These are phyloP conservation scores for Esteya vermicola DNA, from an alignment of 2,329 filamentous ascomycete genomes.

Conservation along the genomic window DNA sequence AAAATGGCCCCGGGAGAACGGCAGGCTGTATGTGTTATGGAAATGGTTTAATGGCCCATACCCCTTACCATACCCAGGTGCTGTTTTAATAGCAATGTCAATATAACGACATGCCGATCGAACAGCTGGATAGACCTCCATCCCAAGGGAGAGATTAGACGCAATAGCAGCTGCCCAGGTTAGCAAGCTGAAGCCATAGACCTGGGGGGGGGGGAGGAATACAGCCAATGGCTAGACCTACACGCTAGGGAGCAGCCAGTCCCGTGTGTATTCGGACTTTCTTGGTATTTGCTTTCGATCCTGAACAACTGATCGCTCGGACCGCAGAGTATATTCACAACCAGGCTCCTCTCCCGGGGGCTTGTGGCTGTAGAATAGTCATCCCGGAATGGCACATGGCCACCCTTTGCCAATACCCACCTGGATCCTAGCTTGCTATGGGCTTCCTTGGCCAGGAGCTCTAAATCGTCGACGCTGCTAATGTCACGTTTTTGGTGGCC, in stretches of 20 bases:
- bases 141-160: conserved; percentile 51
- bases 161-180: conserved; percentile 49
- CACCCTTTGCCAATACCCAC: conserved; percentile 80
- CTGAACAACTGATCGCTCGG: conserved; percentile 33
- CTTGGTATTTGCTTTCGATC: conserved; percentile 57
- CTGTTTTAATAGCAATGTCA: conserved; percentile 54
- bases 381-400: conserved; percentile 65
- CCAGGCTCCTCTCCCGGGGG: conserved; percentile 45
- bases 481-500: conserved; percentile 28
- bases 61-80: conserved; percentile 48
- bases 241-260: conserved; percentile 90
- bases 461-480: conserved; percentile 48
- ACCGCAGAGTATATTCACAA: conserved; percentile 68
- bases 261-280: conserved; percentile 75
- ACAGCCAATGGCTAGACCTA: too few species aligned
- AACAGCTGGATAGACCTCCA: conserved; percentile 45
- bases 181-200: too few species aligned
- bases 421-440: conserved; percentile 57
- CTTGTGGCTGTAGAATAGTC: conserved; percentile 43
- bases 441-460: conserved; percentile 45
- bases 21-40: conserved; percentile 53
- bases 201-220: too few species aligned
- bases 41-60: conserved; percentile 68
- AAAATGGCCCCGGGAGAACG: conserved; percentile 61
- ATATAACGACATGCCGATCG: conserved; percentile 56